These are phyloP conservation scores for Gynostemma pentaphyllum DNA, from an alignment of 306 rosid genomes.

Conservation along the genomic window DNA sequence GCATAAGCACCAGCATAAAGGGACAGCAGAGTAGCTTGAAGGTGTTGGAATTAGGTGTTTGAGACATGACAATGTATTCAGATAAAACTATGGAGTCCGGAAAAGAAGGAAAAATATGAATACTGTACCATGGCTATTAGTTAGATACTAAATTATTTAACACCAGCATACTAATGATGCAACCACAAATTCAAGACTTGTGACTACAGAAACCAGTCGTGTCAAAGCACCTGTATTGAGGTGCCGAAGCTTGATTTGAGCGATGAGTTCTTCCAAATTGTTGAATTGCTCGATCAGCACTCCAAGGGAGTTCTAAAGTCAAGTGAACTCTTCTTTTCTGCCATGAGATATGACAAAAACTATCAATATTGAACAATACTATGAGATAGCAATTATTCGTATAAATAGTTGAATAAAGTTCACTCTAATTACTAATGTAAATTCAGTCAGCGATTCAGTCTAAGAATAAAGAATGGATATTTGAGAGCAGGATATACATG, in stretches of 20 bases:
- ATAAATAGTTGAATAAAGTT: background rate
- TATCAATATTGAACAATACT: slow-evolving; percentile 1
- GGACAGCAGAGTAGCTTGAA: background rate
- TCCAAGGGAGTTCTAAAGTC: slow-evolving; percentile 97
- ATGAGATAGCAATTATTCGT: slow-evolving; percentile 10
- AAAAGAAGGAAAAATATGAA: background rate
- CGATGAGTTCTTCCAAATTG: slow-evolving; percentile 99
- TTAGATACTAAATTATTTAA: background rate
- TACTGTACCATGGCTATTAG: background rate
- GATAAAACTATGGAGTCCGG: background rate
- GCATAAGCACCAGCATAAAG: background rate
- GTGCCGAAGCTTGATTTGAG: slow-evolving; percentile 98
- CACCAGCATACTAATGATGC: background rate
- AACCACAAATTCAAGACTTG: background rate
- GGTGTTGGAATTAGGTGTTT: background rate
- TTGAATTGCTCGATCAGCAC: slow-evolving; percentile 99
- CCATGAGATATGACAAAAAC: slow-evolving; percentile 13
- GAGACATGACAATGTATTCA: background rate
- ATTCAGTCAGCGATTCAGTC: slow-evolving; percentile 1
- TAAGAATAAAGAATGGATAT: background rate
- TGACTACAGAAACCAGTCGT: slow-evolving; percentile 4
- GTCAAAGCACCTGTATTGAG: slow-evolving; percentile 68
- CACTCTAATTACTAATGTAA: background rate
- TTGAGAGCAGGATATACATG: slow-evolving; percentile 9
- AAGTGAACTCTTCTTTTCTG: slow-evolving; percentile 97